Evolutionary conservation across 1,139 yeast genomes (phyloP).

Genomic region (Pichia sp.): DNA sequence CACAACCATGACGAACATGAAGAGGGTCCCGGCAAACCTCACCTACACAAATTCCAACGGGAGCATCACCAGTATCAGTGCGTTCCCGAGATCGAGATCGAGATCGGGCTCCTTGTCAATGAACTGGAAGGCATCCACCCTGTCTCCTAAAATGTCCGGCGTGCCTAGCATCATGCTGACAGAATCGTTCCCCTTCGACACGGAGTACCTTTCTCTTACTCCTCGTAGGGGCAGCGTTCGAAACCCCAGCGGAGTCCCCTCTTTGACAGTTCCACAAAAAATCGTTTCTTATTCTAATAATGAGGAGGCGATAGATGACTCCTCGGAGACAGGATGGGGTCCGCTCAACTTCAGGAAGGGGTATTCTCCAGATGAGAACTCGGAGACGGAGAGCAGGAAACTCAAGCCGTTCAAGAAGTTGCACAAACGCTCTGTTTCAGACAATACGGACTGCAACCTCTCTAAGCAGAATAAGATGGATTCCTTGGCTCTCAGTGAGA

Average conservation of each 20-base stretch:
- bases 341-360: too few relatives aligned
- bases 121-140: background rate
- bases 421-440: slow-evolving; percentile 8
- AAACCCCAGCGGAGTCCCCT: background rate
- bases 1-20: slow-evolving; percentile 16
- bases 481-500: background rate
- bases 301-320: background rate
- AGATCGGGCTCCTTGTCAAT: slow-evolving; percentile 11
- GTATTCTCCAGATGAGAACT: background rate
- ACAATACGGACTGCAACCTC: background rate
- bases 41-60: slow-evolving; percentile 10
- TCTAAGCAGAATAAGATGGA: background rate
- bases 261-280: background rate
- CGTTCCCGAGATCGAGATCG: slow-evolving; percentile 15
- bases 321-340: too few relatives aligned
- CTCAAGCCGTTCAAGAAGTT: background rate
- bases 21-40: slow-evolving; percentile 12
- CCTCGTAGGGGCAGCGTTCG: background rate
- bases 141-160: background rate
- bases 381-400: background rate
- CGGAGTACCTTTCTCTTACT: slow-evolving; percentile 1
- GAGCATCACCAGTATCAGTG: background rate
- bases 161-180: background rate
- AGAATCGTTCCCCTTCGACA: slow-evolving; percentile 8
- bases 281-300: background rate